These are phyloP conservation scores for Flammula alnicola DNA, from an alignment of 1,284 basidiomycete genomes.

Conservation along the genomic window DNA sequence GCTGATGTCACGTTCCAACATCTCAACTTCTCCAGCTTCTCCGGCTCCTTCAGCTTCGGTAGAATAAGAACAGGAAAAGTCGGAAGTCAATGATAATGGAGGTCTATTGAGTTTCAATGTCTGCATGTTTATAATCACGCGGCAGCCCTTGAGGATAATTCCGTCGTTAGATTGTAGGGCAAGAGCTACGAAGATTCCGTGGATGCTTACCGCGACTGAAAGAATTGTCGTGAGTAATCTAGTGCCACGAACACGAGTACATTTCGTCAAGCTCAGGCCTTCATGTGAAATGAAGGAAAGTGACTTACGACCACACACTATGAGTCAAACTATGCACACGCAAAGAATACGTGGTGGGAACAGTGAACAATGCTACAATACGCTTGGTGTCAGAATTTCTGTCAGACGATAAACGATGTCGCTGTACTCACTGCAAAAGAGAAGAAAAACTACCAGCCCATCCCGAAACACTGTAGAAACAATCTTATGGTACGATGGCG, in stretches of 20 bases:
- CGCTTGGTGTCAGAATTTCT: too few relatives aligned
- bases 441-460: conserved; percentile 11
- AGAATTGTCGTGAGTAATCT: conserved; percentile 9
- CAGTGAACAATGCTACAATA: too few relatives aligned
- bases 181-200: not conserved
- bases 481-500: not conserved
- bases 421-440: conserved; percentile 10
- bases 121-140: conserved; percentile 18
- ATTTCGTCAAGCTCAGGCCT: too few relatives aligned
- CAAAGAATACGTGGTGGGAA: too few relatives aligned
- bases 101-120: conserved; percentile 7
- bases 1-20: too few relatives aligned
- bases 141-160: conserved; percentile 12
- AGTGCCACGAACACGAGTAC: not conserved
- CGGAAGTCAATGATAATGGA: conserved; percentile 8
- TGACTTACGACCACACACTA: too few relatives aligned
- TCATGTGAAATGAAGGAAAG: too few relatives aligned
- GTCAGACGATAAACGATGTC: not conserved
- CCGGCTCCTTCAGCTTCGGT: too few relatives aligned
- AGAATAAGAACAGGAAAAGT: too few relatives aligned
- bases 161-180: not conserved
- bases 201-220: conserved; percentile 12
- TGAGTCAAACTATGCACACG: too few relatives aligned
- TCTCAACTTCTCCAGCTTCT: too few relatives aligned
- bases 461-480: conserved; percentile 12